Percentiles rank a stretch among this genome's conserved stretches.
These are phyloP conservation scores for Aphanomyces stellatus DNA, from an alignment of 352 stramenopile species.

Conservation along the genomic window DNA sequence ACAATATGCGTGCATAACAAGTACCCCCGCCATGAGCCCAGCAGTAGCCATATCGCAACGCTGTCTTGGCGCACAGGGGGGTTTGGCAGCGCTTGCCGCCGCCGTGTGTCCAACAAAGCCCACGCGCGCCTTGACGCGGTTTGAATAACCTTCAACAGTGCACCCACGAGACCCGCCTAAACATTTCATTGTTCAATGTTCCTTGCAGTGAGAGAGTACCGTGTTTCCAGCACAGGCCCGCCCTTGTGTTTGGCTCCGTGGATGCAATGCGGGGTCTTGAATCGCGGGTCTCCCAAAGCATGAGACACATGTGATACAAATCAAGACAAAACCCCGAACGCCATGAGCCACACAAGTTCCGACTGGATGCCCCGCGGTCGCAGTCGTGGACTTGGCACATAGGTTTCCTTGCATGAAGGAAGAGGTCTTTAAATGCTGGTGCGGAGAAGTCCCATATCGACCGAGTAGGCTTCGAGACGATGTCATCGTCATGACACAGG, in stretches of 20 bases:
- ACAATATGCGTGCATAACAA: slow-evolving; percentile 3
- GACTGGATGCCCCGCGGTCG: neutral
- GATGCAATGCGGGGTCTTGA: neutral
- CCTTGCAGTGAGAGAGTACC: neutral
- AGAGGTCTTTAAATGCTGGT: too few relatives aligned
- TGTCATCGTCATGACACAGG: too few relatives aligned
- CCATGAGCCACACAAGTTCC: neutral
- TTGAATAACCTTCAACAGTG: slow-evolving; percentile 48
- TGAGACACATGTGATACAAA: neutral
- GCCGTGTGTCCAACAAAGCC: slow-evolving; percentile 72
- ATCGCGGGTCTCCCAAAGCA: neutral
- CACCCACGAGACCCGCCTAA: slow-evolving; percentile 67
- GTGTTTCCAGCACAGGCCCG: slow-evolving; percentile 1
- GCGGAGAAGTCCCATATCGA: too few relatives aligned
- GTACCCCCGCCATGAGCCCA: slow-evolving; percentile 71
- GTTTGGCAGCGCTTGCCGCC: slow-evolving; percentile 57
- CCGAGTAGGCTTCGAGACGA: too few relatives aligned
- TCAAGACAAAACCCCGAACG: neutral
- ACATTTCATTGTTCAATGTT: slow-evolving; percentile 21
- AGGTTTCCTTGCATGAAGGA: too few relatives aligned
- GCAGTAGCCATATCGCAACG: slow-evolving; percentile 66
- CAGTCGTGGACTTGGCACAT: neutral
- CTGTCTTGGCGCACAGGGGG: slow-evolving; percentile 51
- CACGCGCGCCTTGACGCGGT: slow-evolving; percentile 67
- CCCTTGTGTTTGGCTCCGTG: neutral